Evolutionary conservation across 768 basidiomycete species (phyloP), one percentile per base, ranked within the genome.

Genomic region (Boletus huronensis): DNA sequence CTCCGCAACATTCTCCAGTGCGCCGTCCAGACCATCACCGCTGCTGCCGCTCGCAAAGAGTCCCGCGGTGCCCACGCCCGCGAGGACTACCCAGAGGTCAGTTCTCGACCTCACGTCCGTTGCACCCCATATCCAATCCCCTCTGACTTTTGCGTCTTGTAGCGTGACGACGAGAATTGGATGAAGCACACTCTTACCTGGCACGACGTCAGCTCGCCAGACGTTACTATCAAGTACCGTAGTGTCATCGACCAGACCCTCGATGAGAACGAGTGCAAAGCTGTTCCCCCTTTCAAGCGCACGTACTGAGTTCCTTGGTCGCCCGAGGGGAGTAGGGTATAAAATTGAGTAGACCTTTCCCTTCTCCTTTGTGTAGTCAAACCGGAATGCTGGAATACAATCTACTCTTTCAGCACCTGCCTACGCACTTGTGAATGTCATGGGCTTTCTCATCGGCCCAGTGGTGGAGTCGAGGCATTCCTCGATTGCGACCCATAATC

Each of bases 41-140:
- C 90, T 45, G 93, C 92, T 19, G 90, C 90, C 49, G 93, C 93
- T 50, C 89, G 96, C 64, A 92, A 94, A 76, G 97, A 98, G 70
- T 96, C 93, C 43, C 92, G 97, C 70, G 97, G 97, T 70, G 97
- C 97, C 36, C 97, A 99, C 68, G 97, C 97, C 46, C 93, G 97
- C 64, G 97, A 98, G 74, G 97, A 99, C 72, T 98, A 74, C 79
- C 86, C 93, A n/a, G 95, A 99, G 25, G 90, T 91, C 55, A 48
- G 80, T 74, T 36, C 48, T 53, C 28, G 36, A 39, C 23, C 13
- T 43, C 10, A 19, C 4, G 1, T 29, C 17, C 46, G 9, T 17
- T 40, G 7, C 5, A 28, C 34, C 17, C 29, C 34, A 11, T 55
- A 10, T 23, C 35, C 23, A 47, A 40, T 35, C 11, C 36, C 13